These are phyloP conservation scores for Handroanthus guayacan DNA, from an alignment of 257 asterid species.

Conservation along the genomic window DNA sequence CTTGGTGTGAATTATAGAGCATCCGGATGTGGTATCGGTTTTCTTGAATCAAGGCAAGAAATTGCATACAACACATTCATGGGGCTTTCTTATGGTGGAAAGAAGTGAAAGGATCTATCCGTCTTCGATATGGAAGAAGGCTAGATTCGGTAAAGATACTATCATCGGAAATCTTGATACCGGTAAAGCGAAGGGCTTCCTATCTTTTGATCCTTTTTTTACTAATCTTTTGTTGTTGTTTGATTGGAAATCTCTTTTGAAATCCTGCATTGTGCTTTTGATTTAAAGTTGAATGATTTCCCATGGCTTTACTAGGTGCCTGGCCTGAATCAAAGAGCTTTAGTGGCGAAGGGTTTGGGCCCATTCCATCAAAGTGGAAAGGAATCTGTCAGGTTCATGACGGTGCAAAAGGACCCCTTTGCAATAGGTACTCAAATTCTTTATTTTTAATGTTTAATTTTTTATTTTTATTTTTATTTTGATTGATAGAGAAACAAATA, in stretches of 20 bases:
- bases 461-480: background rate
- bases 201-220: background rate
- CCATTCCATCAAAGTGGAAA: constrained; percentile 81
- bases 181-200: constrained; percentile 41
- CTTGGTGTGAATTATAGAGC: constrained; percentile 40
- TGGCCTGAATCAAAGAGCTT: constrained; percentile 93
- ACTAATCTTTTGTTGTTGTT: background rate
- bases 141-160: constrained; percentile 62
- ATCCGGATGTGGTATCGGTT: constrained; percentile 68
- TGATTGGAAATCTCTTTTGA: background rate
- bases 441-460: background rate
- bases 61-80: constrained; percentile 80
- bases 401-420: constrained; percentile 25
- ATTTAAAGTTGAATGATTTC: constrained; percentile 8
- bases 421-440: constrained; percentile 59
- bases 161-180: constrained; percentile 77
- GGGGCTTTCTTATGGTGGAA: constrained; percentile 75
- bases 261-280: constrained; percentile 14
- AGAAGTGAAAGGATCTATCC: constrained; percentile 40
- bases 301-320: constrained; percentile 53
- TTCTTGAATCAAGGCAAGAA: constrained; percentile 51
- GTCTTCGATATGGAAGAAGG: constrained; percentile 62
- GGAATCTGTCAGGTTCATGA: constrained; percentile 60
- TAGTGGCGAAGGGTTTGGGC: constrained; percentile 63
- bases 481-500: background rate